Evolutionary conservation across 2,329 filamentous ascomycete species (phyloP).

Genomic region (Fusarium globosum): DNA sequence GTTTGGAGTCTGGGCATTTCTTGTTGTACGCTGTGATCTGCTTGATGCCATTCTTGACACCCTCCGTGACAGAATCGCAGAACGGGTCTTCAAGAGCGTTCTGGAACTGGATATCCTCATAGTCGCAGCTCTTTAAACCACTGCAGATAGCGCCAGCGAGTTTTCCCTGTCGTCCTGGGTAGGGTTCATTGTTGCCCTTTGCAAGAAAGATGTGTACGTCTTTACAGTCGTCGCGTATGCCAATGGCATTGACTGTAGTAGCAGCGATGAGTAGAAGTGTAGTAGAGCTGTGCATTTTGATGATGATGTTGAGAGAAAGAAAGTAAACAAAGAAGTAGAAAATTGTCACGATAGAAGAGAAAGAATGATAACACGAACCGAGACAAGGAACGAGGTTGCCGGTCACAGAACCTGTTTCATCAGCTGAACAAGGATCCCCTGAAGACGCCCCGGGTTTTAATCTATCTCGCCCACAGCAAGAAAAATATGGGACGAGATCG

Average conservation of each 20-base stretch:
- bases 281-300: constrained; percentile 5
- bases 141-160: constrained; percentile 5
- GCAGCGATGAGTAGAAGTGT: background rate
- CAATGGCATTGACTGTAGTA: background rate
- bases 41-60: constrained; percentile 18
- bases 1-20: constrained; percentile 10
- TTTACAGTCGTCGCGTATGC: constrained; percentile 9
- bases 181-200: constrained; percentile 20
- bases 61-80: constrained; percentile 17
- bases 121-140: constrained; percentile 16
- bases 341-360: background rate
- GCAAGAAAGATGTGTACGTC: constrained; percentile 21
- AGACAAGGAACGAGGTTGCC: background rate
- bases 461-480: background rate
- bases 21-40: constrained; percentile 24
- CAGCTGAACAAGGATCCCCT: background rate
- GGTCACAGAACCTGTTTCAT: constrained; percentile 7
- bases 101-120: constrained; percentile 19
- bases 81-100: constrained; percentile 6
- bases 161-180: constrained; percentile 19
- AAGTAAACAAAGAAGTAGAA: background rate
- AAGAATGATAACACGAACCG: background rate
- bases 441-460: background rate
- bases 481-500: background rate
- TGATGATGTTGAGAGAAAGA: background rate